These are phyloP conservation scores for Achlya hypogyna DNA, from an alignment of 352 stramenopile genomes.

Conservation along the genomic window DNA sequence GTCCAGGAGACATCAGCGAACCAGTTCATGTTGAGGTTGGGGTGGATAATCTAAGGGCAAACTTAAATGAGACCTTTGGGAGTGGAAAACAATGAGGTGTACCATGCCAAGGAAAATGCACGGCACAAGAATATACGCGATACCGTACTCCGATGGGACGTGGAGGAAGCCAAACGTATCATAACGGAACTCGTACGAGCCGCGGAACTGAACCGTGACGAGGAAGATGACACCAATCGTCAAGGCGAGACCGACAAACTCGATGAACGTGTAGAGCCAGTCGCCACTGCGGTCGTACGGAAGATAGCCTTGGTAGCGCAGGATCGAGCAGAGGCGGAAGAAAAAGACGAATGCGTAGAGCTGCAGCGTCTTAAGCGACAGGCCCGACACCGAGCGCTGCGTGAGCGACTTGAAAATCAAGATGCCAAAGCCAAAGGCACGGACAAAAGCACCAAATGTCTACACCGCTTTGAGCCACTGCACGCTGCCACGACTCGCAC, in stretches of 20 bases:
- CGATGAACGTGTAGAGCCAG: slow-evolving; percentile 97
- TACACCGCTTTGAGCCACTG: slow-evolving; percentile 24
- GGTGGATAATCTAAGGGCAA: slow-evolving; percentile 87
- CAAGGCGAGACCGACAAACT: slow-evolving; percentile 86
- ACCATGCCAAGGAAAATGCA: slow-evolving; percentile 85
- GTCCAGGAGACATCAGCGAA: slow-evolving; percentile 95
- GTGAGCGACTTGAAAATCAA: slow-evolving; percentile 94
- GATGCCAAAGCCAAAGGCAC: slow-evolving; percentile 86
- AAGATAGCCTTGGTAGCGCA: slow-evolving; percentile 96
- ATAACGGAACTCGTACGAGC: slow-evolving; percentile 92
- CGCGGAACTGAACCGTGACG: slow-evolving; percentile 89
- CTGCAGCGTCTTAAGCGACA: slow-evolving; percentile 97
- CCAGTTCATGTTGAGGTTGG: slow-evolving; percentile 94
- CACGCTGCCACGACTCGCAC: slow-evolving; percentile 28
- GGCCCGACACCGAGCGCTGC: slow-evolving; percentile 80
- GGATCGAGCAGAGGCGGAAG: slow-evolving; percentile 94
- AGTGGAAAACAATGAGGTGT: slow-evolving; percentile 23
- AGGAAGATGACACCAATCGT: slow-evolving; percentile 86
- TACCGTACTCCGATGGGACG: slow-evolving; percentile 72
- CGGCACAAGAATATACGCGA: slow-evolving; percentile 76
- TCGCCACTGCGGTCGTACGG: slow-evolving; percentile 91
- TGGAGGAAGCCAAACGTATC: slow-evolving; percentile 93
- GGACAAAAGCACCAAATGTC: slow-evolving; percentile 86
- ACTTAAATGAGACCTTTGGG: neutral
- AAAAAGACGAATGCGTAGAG: slow-evolving; percentile 96